Conservation (phyloP, 2,329 filamentous ascomycete species). For the Stachybotrys echinatus region DNA sequence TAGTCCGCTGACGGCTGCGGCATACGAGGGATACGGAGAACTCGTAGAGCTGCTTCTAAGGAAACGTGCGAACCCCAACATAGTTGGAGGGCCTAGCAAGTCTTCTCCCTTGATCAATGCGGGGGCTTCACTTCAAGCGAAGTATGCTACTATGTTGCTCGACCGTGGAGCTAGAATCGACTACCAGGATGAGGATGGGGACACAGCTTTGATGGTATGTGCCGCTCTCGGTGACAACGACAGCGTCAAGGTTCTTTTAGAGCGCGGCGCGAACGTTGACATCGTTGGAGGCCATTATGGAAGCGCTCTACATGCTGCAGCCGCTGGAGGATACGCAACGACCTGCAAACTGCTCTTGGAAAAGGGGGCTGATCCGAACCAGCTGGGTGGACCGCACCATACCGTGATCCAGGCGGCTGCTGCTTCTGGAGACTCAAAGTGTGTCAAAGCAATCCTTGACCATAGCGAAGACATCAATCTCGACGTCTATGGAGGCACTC, state of each 20-base stretch:
- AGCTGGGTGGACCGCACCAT: slow-evolving; percentile 3
- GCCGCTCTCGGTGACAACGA: neutral
- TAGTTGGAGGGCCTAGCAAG: neutral
- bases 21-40: neutral
- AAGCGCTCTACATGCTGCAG: slow-evolving; percentile 5
- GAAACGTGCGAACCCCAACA: neutral
- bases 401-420: slow-evolving; percentile 8
- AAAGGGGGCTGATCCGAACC: slow-evolving; percentile 4
- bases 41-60: neutral
- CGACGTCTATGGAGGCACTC: slow-evolving; percentile 4
- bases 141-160: neutral
- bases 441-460: slow-evolving; percentile 5
- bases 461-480: slow-evolving; percentile 4
- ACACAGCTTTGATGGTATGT: neutral
- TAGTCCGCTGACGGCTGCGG: neutral
- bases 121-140: neutral
- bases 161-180: neutral
- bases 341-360: slow-evolving; percentile 4
- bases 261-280: neutral
- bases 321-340: slow-evolving; percentile 1
- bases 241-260: neutral
- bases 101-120: neutral
- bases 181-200: neutral
- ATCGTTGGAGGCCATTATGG: neutral
- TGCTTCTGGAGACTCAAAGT: slow-evolving; percentile 4